phyloP scores from a whole-genome alignment of 1,139 yeast genomes.

The Suhomyces bolitotheri region DNA sequence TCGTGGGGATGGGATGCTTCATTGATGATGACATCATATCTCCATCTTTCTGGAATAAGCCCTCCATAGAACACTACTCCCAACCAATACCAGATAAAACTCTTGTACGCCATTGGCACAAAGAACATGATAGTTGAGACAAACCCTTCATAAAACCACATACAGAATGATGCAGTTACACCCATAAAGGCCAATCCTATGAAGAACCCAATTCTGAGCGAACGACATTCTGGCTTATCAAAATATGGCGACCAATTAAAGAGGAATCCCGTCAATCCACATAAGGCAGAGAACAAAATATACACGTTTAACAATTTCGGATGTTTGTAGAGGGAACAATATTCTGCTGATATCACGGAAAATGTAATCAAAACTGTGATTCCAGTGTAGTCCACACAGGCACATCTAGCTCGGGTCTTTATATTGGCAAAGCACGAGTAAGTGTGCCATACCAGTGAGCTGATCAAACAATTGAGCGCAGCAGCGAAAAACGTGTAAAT shows the following conservation, averaged over 20 bases:
- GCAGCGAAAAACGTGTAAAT: slow-evolving; percentile 69
- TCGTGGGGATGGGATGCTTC: slow-evolving; percentile 31
- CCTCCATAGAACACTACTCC: slow-evolving; percentile 91
- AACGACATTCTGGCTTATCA: slow-evolving; percentile 82
- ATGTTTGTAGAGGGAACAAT: slow-evolving; percentile 68
- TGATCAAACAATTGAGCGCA: slow-evolving; percentile 71
- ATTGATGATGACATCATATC: slow-evolving; percentile 60
- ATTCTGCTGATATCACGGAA: slow-evolving; percentile 85
- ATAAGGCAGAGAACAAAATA: slow-evolving; percentile 58
- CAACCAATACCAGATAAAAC: slow-evolving; percentile 68
- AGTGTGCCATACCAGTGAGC: slow-evolving; percentile 91
- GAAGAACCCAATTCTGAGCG: slow-evolving; percentile 79
- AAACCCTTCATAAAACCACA: slow-evolving; percentile 59
- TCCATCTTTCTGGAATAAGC: slow-evolving; percentile 85
- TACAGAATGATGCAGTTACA: slow-evolving; percentile 58
- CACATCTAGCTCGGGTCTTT: slow-evolving; percentile 67
- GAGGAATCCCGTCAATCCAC: slow-evolving; percentile 71
- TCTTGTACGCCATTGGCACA: slow-evolving; percentile 60
- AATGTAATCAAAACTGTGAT: slow-evolving; percentile 88
- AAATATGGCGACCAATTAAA: slow-evolving; percentile 91
- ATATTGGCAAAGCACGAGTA: slow-evolving; percentile 76
- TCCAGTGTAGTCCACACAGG: slow-evolving; percentile 95
- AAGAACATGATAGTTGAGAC: slow-evolving; percentile 52
- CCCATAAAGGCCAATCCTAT: slow-evolving; percentile 80
- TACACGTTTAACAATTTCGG: slow-evolving; percentile 51